Evolutionary conservation across 345 rosid genomes (phyloP).

Genomic region (Brassica juncea): DNA sequence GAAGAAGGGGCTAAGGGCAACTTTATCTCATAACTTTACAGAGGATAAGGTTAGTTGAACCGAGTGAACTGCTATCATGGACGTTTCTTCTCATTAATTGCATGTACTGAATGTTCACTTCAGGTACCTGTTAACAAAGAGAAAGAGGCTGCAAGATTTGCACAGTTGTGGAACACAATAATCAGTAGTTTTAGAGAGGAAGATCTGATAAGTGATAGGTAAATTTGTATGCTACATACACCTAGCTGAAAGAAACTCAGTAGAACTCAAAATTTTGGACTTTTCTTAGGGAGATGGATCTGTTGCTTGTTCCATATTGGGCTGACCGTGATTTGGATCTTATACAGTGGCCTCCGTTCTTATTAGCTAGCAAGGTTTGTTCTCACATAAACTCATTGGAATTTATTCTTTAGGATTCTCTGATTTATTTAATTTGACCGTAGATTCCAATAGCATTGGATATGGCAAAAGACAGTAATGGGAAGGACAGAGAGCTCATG

Average conservation of each 20-base stretch:
- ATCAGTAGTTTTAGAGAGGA: conserved; percentile 96
- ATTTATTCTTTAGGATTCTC: conserved; percentile 6
- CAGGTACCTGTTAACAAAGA: conserved; percentile 67
- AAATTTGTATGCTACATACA: conserved; percentile 30
- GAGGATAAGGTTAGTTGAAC: conserved; percentile 47
- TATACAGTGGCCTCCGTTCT: conserved; percentile 97
- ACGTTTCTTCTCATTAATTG: conserved; percentile 20
- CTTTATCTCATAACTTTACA: conserved; percentile 58
- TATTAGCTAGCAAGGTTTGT: conserved; percentile 95
- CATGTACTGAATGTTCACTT: conserved; percentile 16
- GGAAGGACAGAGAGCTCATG: conserved; percentile 85
- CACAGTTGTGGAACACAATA: conserved; percentile 97
- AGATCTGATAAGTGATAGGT: conserved; percentile 88
- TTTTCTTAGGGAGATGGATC: conserved; percentile 84
- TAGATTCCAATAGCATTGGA: conserved; percentile 98
- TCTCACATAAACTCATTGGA: conserved; percentile 7
- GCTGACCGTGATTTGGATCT: conserved; percentile 90
- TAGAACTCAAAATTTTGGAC: conserved; percentile 4
- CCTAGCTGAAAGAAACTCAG: conserved; percentile 10
- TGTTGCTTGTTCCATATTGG: conserved; percentile 99
- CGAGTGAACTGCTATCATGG: conserved; percentile 1
- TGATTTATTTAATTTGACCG: conserved; percentile 21
- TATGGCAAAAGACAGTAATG: conserved; percentile 98
- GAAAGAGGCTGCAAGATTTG: conserved; percentile 89
- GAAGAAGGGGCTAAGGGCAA: conserved; percentile 75